Base-by-base conservation (phyloP, 2,329 filamentous ascomycete genomes). In the Aspergillus brunneoviolaceus region DNA sequence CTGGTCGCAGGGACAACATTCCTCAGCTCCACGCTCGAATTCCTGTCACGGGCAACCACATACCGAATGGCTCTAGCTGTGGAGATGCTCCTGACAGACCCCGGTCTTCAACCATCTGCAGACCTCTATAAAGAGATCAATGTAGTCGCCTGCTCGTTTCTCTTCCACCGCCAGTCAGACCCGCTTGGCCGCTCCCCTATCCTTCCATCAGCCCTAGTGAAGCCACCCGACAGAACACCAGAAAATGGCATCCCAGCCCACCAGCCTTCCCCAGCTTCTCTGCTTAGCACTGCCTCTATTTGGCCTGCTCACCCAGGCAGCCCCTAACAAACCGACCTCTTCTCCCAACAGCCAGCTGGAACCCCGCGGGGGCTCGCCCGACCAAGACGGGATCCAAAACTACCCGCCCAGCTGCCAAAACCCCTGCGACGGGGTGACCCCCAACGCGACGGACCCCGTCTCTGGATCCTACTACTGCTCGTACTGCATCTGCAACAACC, bases 401-500 rank as follows among this genome's bases (percentile, higher is more conserved):
- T 55, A 55, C 12, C 52, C 52, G 3, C 23, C 42, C 11, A 48
- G 21, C 14, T 55, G 52, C 25, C 11, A 12, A 10, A 12, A 55
- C 4, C 7, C 52, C 52, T 55, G 52, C 23, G 25, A 47, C 9
- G 39, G 25, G 4, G 39, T 55, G 4, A 25, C 19, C 5, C 53
- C 53, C 0, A 29, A 25, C 21, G 7, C 12, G 7, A n/a, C 19
- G 7, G 33, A 53, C 12, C 10, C 27, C 6, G 14, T 16, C 11
- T 6, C n/a, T n/a, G 10, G 23, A 12, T 23, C 2, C 11, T 49
- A 23, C 12, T 49, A 55, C n/a, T 55, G 53, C 27, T 25, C 33
- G 25, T 31, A 49, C 53, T 55, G 53, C 27, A 55, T 49, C 53
- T 55, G 53, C 42, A 49, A 39, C 7, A 55, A 55, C 7, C 4